Base-by-base conservation (phyloP, 352 stramenopile species). In the Globisporangium sylvaticum region DNA sequence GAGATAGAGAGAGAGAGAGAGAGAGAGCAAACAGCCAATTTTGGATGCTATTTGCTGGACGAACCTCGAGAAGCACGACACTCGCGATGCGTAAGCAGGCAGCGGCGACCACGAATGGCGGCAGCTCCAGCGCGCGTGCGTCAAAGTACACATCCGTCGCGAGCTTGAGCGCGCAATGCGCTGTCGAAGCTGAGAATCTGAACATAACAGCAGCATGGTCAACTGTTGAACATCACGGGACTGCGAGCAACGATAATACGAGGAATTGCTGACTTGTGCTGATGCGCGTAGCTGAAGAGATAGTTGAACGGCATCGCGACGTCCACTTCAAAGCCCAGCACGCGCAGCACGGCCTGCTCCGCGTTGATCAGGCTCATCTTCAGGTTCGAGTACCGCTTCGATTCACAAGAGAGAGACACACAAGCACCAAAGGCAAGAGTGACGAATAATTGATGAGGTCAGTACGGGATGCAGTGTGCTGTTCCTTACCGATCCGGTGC, bases 341-440 rank as follows among this genome's bases (percentile, higher is more conserved):
- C 79, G 20, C 79, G 74, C 29, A 87, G 70, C 31, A 83, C 75
- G 24, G 72, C 80, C 60, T 87, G 79, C 66, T 87, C 79, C 24
- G 76, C 79, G 58, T 84, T 83, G 65, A 87, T 76, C 46, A 87
- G 56, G 25, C 67, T 64, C 58, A 70, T 69, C 73, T 87, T 87
- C 42, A 87, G 64, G 61, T 78, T 74, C 0, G 68, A 31, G 59
- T 83, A 87, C 25, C 70, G 63, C 76, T 87, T 54, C 0, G 10
- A 14, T 10, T 32, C 15, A 56, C 67, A 67, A 60, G 54, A n/a
- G n/a, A 48, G 68, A 25, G 3, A 31, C 25, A 72, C 18, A 44
- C 54, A 27, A 20, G 22, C 29, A 2, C 18, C 15, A 24, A 15
- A 18, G 6, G 5, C 27, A 22, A 29, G 18, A 10, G 12, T 57